A percentile compares a stretch with the other conserved stretches of the same genome.
Conservation (phyloP, 306 rosid genomes). For the Dryas octopetala region DNA sequence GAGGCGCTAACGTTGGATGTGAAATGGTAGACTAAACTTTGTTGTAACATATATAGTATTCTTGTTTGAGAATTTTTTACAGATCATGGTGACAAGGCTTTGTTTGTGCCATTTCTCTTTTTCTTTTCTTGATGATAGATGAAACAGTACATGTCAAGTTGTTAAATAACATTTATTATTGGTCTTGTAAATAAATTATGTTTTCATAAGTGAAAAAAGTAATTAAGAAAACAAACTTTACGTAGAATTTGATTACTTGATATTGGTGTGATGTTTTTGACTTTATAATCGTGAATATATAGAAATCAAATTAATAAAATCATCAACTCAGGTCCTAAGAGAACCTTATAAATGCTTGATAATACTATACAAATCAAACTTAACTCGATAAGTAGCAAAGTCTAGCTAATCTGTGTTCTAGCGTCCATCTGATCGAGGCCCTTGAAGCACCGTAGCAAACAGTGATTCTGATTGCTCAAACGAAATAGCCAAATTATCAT, state of each 20-base stretch:
- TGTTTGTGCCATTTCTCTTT: conserved; percentile 27
- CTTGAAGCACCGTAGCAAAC: no score
- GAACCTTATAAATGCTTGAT: no score
- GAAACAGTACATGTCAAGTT: conserved; percentile 26
- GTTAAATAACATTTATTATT: conserved; percentile 19
- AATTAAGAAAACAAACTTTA: neutral
- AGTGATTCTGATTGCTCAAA: no score
- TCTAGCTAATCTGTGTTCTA: no score
- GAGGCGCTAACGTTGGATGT: conserved; percentile 88
- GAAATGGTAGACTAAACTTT: conserved; percentile 63
- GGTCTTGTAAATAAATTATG: conserved; percentile 48
- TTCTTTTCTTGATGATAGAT: conserved; percentile 27
- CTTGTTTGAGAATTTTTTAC: neutral
- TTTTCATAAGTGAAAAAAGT: no score
- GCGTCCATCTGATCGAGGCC: no score
- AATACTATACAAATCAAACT: no score
- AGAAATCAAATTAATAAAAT: no score
- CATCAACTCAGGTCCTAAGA: no score
- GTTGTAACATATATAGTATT: conserved; percentile 23
- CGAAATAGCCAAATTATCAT: no score
- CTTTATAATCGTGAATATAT: neutral
- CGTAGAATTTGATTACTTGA: neutral
- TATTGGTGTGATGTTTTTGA: neutral
- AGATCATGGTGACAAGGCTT: neutral
- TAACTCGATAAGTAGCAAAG: no score